Conservation (phyloP, 129 eudicot species). For the Centella asiatica region DNA sequence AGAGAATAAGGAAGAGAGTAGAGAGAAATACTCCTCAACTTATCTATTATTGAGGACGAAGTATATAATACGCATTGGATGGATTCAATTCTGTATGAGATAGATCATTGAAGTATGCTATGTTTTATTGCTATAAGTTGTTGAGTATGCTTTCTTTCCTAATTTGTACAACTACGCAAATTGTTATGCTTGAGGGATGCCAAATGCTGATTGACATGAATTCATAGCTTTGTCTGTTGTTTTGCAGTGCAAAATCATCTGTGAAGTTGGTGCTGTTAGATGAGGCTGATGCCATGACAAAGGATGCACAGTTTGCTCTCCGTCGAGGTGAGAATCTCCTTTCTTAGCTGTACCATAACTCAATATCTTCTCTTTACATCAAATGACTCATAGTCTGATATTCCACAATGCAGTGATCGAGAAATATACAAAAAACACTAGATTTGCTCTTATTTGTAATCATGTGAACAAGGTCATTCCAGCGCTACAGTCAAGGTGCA, state of each 20-base stretch:
- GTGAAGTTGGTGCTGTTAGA: constrained; percentile 88
- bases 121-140: no score
- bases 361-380: not conserved
- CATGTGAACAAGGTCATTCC: constrained; percentile 94
- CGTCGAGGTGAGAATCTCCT: constrained; percentile 61
- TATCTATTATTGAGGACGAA: no score
- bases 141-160: not conserved
- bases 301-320: constrained; percentile 98
- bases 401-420: constrained; percentile 62
- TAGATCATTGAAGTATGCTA: no score
- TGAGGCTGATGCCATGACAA: constrained; percentile 98
- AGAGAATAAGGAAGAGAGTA: no score
- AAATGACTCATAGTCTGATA: not conserved
- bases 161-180: not conserved
- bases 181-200: not conserved
- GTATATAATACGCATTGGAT: no score
- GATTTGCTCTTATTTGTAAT: constrained; percentile 90
- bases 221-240: not conserved
- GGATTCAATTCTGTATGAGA: no score
- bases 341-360: not conserved
- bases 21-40: no score
- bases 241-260: constrained; percentile 57
- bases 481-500: constrained; percentile 93
- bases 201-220: not conserved
- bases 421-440: constrained; percentile 83